phyloP scores from a whole-genome alignment of 352 stramenopile genomes.

The Globisporangium mamillatum region DNA sequence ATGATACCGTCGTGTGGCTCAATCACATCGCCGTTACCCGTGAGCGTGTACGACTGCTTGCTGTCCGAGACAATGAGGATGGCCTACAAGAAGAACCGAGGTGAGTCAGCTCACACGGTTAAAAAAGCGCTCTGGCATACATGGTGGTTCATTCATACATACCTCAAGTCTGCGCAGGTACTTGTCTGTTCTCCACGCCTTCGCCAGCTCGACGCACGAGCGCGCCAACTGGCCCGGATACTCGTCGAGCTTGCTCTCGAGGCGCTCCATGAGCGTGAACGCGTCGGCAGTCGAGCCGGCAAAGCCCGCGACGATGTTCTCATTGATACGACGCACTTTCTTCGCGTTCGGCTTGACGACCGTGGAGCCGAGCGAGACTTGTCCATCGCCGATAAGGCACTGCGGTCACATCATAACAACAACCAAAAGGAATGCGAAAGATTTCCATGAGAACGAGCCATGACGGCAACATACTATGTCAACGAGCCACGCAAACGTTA shows the following conservation, averaged over 20 bases:
- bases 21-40: slow-evolving; percentile 97
- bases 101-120: neutral
- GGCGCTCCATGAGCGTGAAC: slow-evolving; percentile 97
- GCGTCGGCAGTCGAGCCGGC: slow-evolving; percentile 96
- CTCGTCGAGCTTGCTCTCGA: slow-evolving; percentile 98
- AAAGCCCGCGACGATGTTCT: slow-evolving; percentile 96
- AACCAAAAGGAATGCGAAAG: neutral
- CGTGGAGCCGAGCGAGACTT: slow-evolving; percentile 94
- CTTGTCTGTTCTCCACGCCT: slow-evolving; percentile 99
- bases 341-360: slow-evolving; percentile 98
- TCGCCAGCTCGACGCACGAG: slow-evolving; percentile 98
- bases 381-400: slow-evolving; percentile 97
- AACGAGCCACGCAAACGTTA: neutral
- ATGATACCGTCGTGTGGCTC: slow-evolving; percentile 96
- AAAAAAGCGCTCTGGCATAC: neutral
- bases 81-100: slow-evolving; percentile 22
- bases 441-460: neutral
- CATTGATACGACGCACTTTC: slow-evolving; percentile 96
- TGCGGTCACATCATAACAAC: slow-evolving; percentile 16
- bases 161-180: slow-evolving; percentile 96
- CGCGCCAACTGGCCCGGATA: slow-evolving; percentile 96
- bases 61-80: slow-evolving; percentile 95
- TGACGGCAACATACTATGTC: neutral
- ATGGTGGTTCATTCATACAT: neutral
- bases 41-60: slow-evolving; percentile 96